Evolutionary conservation across 1,284 basidiomycete species (phyloP), one percentile per base, ranked within the genome.

Genomic region (Clitocybe nebularis): DNA sequence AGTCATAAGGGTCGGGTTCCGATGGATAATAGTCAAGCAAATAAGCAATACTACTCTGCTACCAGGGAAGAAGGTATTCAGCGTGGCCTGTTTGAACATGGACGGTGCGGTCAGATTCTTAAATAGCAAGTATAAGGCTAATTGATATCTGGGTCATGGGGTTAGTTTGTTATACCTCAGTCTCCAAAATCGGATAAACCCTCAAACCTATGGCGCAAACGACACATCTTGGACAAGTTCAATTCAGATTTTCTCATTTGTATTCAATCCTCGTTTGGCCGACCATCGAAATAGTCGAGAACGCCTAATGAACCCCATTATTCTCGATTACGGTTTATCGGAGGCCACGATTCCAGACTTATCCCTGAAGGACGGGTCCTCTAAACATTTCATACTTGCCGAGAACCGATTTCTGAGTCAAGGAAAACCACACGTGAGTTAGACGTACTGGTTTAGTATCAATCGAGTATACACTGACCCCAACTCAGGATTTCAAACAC

Each of bases 81-180:
- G 25, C 58, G 68, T 3, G 63, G 55, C 2, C 52, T 51, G 2
- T 71, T 67, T 49, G 68, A 71, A 45, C 66, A 68, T 46, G 60
- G 60, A 25, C 58, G 69, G 68, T 67, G 44, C 3, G 52, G 21
- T 41, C 34, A 35, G 7, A 16, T 16, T n/a, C n/a, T n/a, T n/a
- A n/a, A n/a, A n/a, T n/a, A n/a, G n/a, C n/a, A n/a, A n/a, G n/a
- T n/a, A n/a, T n/a, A n/a, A n/a, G n/a, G n/a, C n/a, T n/a, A n/a
- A n/a, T n/a, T n/a, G n/a, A n/a, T n/a, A n/a, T n/a, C n/a, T n/a
- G n/a, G n/a, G n/a, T n/a, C n/a, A n/a, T n/a, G n/a, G n/a, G n/a
- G 35, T 26, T 33, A 50, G 40, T n/a, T 40, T 50, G 16, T 29
- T 51, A 3, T 41, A 39, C 35, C 45, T 30, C 11, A 36, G 46